Base-by-base conservation (phyloP, 441 rosid genomes). In the Populus hybrid region DNA sequence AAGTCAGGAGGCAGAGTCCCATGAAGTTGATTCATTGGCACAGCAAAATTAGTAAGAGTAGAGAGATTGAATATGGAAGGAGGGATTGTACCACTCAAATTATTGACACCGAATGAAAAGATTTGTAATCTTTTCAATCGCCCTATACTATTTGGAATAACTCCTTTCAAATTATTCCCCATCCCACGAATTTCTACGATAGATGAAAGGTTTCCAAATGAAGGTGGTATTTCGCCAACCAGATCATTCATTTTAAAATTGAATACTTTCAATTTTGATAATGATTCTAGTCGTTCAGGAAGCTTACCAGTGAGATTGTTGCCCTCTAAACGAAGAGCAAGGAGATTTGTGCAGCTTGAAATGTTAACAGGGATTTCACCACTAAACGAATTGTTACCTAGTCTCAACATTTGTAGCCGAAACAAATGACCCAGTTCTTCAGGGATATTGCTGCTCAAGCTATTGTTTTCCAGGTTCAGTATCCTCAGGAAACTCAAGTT, bases 361-460 rank as follows among this genome's bases (percentile, higher is more conserved):
- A 79, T 32, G n/a, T 69, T 42, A n/a, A 32, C 38, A 1, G 75
- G 81, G 46, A 79, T 63, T 40, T 40, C 71, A 18, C 78, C 81
- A 6, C 32, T n/a, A 8, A 63, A 70, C 7, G 66, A 59, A 32
- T 79, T 79, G 35, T 42, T 79, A 21, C 16, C 20, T 6, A 79
- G 67, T 21, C 42, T 59, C 30, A 79, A 38, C 2, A 26, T 18
- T 8, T 40, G 70, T 26, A 73, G 65, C 9, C 70, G 70, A 68
- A 69, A 69, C 26, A 73, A 28, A 5, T 42, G 61, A 32, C 77
- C 77, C 42, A 61, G 0, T 59, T 79, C 70, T 28, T 40, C 26
- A 6, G 77, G 74, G n/a, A 79, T 18, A 38, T 69, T 38, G 24
- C 74, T 73, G 2, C n/a, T 40, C 2, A 79, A 69, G 20, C 64